Base-by-base conservation (phyloP, 83 land plant genomes). In the Diphasiastrum complanatum region DNA sequence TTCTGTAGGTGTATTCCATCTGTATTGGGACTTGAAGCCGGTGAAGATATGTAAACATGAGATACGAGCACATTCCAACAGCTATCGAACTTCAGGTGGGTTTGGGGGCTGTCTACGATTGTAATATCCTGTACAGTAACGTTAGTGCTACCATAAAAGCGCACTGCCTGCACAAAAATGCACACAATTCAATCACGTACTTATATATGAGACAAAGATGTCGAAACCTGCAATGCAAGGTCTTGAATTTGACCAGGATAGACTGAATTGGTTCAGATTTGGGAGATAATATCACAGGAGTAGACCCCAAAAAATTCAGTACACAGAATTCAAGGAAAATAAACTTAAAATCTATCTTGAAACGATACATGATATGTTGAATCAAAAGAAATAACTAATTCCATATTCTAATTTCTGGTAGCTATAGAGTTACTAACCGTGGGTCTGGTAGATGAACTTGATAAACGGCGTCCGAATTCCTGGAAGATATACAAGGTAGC, bases 1-100 rank as follows among this genome's bases (percentile, higher is more conserved):
- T 87, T 83, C 54, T 80, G 84, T 22, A 91, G 75, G 53, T 84
- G 84, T 10, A 91, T 87, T 33, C 97, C 97, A 33, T 87, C 89
- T 2, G 97, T 87, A 69, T 87, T 91, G 43, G 82, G 86, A 68
- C 95, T 91, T 36, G 78, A 65, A 8, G 79, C 82, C 0, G 97
- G 96, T 5, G 97, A 80, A 1, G 73, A 61, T 58, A 92, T 54
- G 26, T 62, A 74, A 18, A 92, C 53, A 52, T 76, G 64, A 51
- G 32, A 38, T 10, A 91, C 95, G 10, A 40, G 37, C 2, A 91
- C 87, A 2, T 71, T 78, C 12, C 59, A 63, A 60, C 90, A 91
- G 43, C 69, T 87, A 58, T 87, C 95, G 27, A 91, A 84, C 67
- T 87, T 84, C 49, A 91, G 84, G 62, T 87, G 97, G 52, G 79